Evolutionary conservation across 345 rosid genomes (phyloP), one percentile per base, ranked within the genome.

Genomic region (Melaleuca alternifolia): DNA sequence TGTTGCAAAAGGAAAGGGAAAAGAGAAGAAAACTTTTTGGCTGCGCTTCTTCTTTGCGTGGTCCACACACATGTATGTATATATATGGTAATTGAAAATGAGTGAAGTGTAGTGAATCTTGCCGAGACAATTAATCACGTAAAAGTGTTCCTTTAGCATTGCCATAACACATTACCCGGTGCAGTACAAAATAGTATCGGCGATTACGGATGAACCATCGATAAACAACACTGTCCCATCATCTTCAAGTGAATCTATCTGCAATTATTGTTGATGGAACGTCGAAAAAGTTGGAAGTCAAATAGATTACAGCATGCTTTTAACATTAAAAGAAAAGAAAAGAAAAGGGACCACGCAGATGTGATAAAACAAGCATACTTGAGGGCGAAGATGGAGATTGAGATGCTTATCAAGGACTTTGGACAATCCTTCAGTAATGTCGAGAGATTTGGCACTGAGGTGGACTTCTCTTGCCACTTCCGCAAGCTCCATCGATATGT

Each of bases 401-500:
- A 86, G 56, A 86, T 91, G 92, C 86, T 95, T 95, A 51, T 95
- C 92, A 87, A 96, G 89, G 90, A 94, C 93, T 91, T 93, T 94
- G 33, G 96, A 95, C 88, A 96, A 90, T 14, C 99, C 99, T 75
- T 87, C 85, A 26, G 96, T 77, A 21, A 94, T 86, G 30, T 90
- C 88, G 83, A 89, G 92, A 44, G 97, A 91, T 87, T 92, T 95
- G 83, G 97, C 87, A 89, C 97, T 96, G 10, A 96, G 91, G 81
- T 95, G 94, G 65, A 95, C 94, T 92, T 95, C 93, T 86, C 91
- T 94, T 83, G 98, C 96, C 83, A 96, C 94, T 87, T 90, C 93
- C 65, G 91, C 95, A 77, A 95, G 93, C 94, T 96, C 99, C 93
- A 96, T 93, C 84, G 98, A 94, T 93, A 96, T 92, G 89, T 97